Base-by-base conservation (phyloP, 192 early-diverging fungal genomes). In the Podila minutissima region DNA sequence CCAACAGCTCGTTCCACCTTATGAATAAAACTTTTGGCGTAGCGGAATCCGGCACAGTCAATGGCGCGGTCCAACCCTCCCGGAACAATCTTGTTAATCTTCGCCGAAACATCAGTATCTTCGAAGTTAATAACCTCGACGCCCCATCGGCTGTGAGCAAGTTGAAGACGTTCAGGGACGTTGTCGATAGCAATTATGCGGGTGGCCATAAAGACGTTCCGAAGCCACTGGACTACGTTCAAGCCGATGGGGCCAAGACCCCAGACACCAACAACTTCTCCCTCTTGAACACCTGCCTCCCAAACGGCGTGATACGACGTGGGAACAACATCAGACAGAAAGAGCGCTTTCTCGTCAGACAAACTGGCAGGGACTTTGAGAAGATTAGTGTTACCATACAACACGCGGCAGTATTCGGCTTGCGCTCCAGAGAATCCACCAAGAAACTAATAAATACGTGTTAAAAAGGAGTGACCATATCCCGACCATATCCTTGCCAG, bases 11-110 rank as follows among this genome's bases (percentile, higher is more conserved):
- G 67, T 64, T 89, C 76, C 29, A 86, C 51, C 51, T 73, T 86
- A 62, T 89, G 88, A 19, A 82, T 19, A 35, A 74, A 26, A 4
- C 65, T 38, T 70, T 85, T 88, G n/a, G 86, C 74, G 62, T 88
- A 90, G n/a, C 86, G 84, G 51, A 88, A 88, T 50, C 83, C 89
- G 5, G 85, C 87, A 38, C 79, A 82, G 46, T 90, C 87, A 63
- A 90, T 87, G 12, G 83, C 32, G n/a, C 81, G 66, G 59, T 91
- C 88, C 22, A 89, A 55, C 69, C 90, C 90, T 24, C 58, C 69
- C 6, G 86, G 86, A 31, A 67, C 60, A 2, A 84, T 32, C 55
- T 84, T 66, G 15, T 61, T 51, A 28, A 89, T 69, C 20, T 64
- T 79, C 0, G 12, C 69, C n/a, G 74, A 35, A 22, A 85, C 78